A percentile compares a stretch with the other conserved stretches of the same genome.
These are phyloP conservation scores for Silene coronaria DNA, from an alignment of 179 eudicot species.

Conservation along the genomic window DNA sequence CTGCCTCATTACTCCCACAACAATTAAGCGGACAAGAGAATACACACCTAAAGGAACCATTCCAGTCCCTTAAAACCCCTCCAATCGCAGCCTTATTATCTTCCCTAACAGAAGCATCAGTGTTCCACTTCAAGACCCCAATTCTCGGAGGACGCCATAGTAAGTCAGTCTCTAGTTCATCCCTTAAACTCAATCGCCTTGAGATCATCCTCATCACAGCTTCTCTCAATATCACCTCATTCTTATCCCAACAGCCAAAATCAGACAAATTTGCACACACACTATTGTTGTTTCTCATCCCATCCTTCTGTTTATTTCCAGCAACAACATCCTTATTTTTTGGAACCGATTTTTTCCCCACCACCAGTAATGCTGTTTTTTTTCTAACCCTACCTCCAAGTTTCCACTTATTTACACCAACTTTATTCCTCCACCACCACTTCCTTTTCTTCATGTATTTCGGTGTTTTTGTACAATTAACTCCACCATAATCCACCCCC, in stretches of 20 bases:
- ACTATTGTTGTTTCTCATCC: not conserved
- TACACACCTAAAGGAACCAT: not conserved
- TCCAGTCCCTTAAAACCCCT: constrained; percentile 14
- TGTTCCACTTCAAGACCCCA: constrained; percentile 13
- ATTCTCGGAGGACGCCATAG: constrained; percentile 8
- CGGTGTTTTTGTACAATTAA: not conserved
- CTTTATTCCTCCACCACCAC: too few relatives aligned
- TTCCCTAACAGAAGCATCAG: constrained; percentile 11
- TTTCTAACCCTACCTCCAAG: not conserved
- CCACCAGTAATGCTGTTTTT: not conserved
- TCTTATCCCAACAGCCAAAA: not conserved
- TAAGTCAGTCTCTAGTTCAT: not conserved
- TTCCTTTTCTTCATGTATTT: not conserved
- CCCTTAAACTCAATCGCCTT: not conserved
- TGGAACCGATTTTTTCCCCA: not conserved
- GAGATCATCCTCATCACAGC: constrained; percentile 6
- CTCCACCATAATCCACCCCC: not conserved
- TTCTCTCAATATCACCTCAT: constrained; percentile 3
- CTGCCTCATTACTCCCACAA: constrained; percentile 1
- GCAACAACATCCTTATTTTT: not conserved
- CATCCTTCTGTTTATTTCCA: not conserved
- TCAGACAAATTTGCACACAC: too few relatives aligned
- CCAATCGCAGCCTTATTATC: constrained; percentile 6
- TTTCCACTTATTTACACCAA: not conserved
- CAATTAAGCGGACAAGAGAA: constrained; percentile 7